Evolutionary conservation across 1,284 basidiomycete species (phyloP).

Genomic region (Ceratobasidium sp.): DNA sequence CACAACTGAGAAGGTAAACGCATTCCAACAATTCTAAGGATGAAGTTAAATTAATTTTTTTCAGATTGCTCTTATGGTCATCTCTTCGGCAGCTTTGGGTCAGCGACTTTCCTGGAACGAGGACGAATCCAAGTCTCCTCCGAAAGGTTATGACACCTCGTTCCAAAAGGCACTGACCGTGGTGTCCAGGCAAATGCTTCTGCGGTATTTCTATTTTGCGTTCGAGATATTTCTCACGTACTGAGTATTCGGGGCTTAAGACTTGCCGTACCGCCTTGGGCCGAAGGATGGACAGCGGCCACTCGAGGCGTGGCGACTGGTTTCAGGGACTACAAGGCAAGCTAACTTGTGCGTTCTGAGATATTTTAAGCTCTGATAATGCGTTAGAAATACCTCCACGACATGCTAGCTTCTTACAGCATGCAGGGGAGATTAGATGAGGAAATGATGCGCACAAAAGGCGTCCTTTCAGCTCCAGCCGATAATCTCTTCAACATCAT

Average conservation of each 20-base stretch:
- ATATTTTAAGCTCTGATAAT: too few relatives aligned
- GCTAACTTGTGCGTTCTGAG: background rate
- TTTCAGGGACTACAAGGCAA: conserved; percentile 1
- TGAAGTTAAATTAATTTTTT: too few relatives aligned
- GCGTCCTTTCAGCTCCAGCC: background rate
- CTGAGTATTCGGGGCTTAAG: too few relatives aligned
- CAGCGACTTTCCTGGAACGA: conserved; percentile 13
- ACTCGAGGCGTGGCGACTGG: background rate
- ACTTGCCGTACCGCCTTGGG: background rate
- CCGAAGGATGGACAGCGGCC: background rate
- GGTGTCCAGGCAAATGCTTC: background rate
- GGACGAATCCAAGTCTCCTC: background rate
- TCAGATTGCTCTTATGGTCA: conserved; percentile 17
- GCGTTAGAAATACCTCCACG: background rate
- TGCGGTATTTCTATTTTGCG: background rate
- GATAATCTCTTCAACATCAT: conserved; percentile 25
- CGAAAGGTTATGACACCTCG: background rate
- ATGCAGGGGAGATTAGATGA: background rate
- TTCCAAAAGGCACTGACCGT: background rate
- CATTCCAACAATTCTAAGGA: too few relatives aligned
- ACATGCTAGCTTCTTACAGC: conserved; percentile 1
- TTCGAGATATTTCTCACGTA: too few relatives aligned
- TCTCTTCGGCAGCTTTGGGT: conserved; percentile 12
- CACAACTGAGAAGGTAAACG: too few relatives aligned
- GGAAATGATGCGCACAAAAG: background rate